These are phyloP conservation scores for Botrytis squamosa DNA, from an alignment of 2,329 filamentous ascomycete species.

Conservation along the genomic window DNA sequence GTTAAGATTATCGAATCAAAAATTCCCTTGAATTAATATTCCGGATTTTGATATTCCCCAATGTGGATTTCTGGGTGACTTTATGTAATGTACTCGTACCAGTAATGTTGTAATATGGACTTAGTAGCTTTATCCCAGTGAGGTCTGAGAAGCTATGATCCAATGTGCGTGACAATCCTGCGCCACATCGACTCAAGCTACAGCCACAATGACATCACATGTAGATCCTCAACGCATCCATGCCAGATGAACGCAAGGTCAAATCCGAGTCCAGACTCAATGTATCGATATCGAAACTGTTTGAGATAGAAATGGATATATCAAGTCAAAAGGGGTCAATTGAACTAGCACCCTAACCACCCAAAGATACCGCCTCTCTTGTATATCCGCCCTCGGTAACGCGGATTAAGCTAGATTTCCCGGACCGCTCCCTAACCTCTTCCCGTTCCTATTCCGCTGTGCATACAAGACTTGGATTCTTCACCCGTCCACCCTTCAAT, in stretches of 20 bases:
- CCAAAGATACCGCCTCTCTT: background rate
- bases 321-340: background rate
- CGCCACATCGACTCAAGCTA: background rate
- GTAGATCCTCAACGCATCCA: background rate
- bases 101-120: background rate
- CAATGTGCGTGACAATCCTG: background rate
- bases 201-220: background rate
- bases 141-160: background rate
- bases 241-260: background rate
- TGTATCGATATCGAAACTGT: background rate
- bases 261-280: background rate
- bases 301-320: background rate
- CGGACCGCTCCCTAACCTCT: background rate
- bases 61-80: background rate
- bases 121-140: background rate
- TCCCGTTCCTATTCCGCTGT: background rate
- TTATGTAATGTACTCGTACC: background rate
- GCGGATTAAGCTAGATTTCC: background rate
- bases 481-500: background rate
- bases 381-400: background rate
- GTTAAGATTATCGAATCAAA: background rate
- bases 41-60: background rate
- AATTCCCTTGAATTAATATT: background rate
- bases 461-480: too few species aligned
- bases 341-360: background rate